Evolutionary conservation across 2,329 filamentous ascomycete genomes (phyloP).

Genomic region (Phyllosticta paracitricarpa): DNA sequence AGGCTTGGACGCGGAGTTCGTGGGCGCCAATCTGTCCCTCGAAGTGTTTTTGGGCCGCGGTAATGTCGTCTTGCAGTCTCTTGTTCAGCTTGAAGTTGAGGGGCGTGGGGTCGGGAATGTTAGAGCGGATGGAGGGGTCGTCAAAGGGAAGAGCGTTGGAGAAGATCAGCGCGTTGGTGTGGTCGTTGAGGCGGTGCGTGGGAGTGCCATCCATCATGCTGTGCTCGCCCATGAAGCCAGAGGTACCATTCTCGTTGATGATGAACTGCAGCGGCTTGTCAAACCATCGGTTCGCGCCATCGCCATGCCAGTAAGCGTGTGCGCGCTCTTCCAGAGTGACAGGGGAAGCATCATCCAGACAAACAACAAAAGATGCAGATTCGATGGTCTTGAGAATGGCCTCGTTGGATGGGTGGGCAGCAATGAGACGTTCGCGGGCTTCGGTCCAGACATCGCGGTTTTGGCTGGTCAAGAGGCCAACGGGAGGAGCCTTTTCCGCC

Average conservation of each 20-base stretch:
- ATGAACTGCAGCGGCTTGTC: conserved; percentile 99
- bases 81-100: conserved; percentile 70
- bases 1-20: conserved; percentile 86
- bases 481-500: conserved; percentile 60
- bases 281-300: conserved; percentile 91
- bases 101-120: conserved; percentile 68
- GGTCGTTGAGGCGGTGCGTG: conserved; percentile 94
- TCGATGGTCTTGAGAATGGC: conserved; percentile 72
- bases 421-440: conserved; percentile 62
- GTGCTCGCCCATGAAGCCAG: conserved; percentile 97
- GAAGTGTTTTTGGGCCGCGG: conserved; percentile 71
- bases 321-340: conserved; percentile 93
- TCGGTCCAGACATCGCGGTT: conserved; percentile 92
- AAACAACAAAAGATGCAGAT: conserved; percentile 81
- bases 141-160: conserved; percentile 89
- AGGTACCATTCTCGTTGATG: conserved; percentile 93
- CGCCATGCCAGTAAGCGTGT: conserved; percentile 95
- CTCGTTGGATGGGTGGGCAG: conserved; percentile 69
- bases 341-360: conserved; percentile 82
- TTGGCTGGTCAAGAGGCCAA: conserved; percentile 80
- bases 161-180: conserved; percentile 83
- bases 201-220: conserved; percentile 99
- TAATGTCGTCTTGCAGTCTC: conserved; percentile 67
- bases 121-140: conserved; percentile 64
- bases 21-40: conserved; percentile 71